phyloP scores from a whole-genome alignment of 2,329 filamentous ascomycete species.

The Phialophora tarda region DNA sequence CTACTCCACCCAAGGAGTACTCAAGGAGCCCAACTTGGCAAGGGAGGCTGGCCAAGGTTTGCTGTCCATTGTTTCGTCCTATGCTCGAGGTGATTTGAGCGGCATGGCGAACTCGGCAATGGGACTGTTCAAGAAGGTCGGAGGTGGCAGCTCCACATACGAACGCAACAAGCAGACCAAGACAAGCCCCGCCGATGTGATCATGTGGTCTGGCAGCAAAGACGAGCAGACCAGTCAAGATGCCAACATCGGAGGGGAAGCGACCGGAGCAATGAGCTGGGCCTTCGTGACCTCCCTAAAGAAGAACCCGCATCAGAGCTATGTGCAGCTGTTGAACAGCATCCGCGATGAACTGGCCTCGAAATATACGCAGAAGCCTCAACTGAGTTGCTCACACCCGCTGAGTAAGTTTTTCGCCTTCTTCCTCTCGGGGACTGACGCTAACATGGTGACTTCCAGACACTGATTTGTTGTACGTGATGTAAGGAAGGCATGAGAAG shows the following conservation, averaged over 20 bases:
- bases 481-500: constrained; percentile 54
- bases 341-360: constrained; percentile 85
- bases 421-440: constrained; percentile 36
- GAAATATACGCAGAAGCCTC: constrained; percentile 93
- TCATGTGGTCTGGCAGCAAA: constrained; percentile 98
- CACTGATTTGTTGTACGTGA: constrained; percentile 70
- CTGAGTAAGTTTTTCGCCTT: constrained; percentile 68
- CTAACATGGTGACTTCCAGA: constrained; percentile 53
- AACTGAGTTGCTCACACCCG: constrained; percentile 94
- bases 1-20: constrained; percentile 69
- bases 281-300: constrained; percentile 91
- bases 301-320: constrained; percentile 94
- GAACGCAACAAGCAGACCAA: constrained; percentile 84
- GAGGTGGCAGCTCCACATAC: constrained; percentile 76
- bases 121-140: constrained; percentile 85
- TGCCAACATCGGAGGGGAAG: constrained; percentile 82
- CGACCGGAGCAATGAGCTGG: constrained; percentile 97
- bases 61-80: constrained; percentile 72
- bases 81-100: constrained; percentile 81
- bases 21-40: constrained; percentile 72
- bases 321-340: constrained; percentile 92
- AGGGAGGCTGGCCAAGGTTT: constrained; percentile 71
- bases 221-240: constrained; percentile 95
- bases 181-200: constrained; percentile 91
- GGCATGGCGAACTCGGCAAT: constrained; percentile 82